Conservation (phyloP, 805 yeast species). For the Teunomyces lycoperdinae region DNA sequence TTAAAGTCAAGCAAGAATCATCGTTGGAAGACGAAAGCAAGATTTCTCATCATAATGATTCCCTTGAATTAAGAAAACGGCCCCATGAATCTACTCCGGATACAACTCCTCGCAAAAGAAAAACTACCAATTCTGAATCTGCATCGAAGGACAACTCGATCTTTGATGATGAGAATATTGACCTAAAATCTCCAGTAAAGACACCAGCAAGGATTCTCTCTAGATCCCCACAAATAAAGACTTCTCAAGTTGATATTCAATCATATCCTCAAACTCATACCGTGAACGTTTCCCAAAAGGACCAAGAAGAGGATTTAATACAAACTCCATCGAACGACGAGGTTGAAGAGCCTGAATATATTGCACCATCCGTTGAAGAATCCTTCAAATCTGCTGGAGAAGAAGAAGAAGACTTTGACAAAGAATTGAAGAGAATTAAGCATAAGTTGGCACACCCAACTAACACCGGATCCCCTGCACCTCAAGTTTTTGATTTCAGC, state of each 20-base stretch:
- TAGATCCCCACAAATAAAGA: neutral
- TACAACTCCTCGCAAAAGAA: neutral
- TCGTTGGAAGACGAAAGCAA: neutral
- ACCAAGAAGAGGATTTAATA: neutral
- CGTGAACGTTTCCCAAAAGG: no score
- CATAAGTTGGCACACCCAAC: slow-evolving; percentile 7
- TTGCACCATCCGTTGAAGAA: neutral
- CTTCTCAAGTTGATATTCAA: neutral
- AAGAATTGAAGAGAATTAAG: slow-evolving; percentile 15
- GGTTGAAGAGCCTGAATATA: neutral
- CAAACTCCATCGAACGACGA: neutral
- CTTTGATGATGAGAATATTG: slow-evolving; percentile 6
- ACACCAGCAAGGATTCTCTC: slow-evolving; percentile 2
- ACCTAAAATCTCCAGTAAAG: slow-evolving; percentile 2
- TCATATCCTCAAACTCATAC: neutral
- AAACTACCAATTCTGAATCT: neutral
- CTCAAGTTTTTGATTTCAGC: slow-evolving; percentile 10
- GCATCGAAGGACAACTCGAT: slow-evolving; percentile 5
- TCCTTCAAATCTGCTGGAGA: slow-evolving; percentile 15
- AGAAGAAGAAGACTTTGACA: slow-evolving; percentile 25
- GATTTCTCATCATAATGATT: neutral
- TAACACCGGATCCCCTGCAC: neutral
- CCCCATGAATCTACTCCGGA: neutral
- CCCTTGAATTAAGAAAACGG: neutral
- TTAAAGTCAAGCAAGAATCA: neutral